A percentile compares a stretch with the other conserved stretches of the same genome.
Evolutionary conservation across 495 filamentous ascomycete species (phyloP).

Genomic region (Neurospora tetraspora): DNA sequence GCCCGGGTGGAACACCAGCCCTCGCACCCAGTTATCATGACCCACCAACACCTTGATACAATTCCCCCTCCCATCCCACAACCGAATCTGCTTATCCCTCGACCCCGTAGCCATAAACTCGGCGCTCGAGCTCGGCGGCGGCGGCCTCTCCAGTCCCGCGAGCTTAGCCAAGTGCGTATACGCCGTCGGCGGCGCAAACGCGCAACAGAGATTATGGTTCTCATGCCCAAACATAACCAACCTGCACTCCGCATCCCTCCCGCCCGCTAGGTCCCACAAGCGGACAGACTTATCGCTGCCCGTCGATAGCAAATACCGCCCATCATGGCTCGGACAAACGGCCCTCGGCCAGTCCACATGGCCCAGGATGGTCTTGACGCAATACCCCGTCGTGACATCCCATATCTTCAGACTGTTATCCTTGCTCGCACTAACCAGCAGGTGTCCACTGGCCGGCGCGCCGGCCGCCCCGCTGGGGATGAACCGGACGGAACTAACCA

Average conservation of each 20-base stretch:
- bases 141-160: conserved; percentile 68
- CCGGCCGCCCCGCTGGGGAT: conserved; percentile 57
- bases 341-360: conserved; percentile 79
- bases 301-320: conserved; percentile 64
- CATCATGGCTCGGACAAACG: conserved; percentile 68
- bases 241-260: conserved; percentile 53
- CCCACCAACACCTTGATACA: conserved; percentile 74
- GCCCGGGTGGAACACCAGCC: conserved; percentile 76
- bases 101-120: conserved; percentile 85
- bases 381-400: conserved; percentile 86
- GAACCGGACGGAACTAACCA: conserved; percentile 72
- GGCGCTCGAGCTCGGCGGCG: conserved; percentile 51
- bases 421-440: conserved; percentile 66
- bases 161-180: conserved; percentile 64
- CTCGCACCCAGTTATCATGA: conserved; percentile 90
- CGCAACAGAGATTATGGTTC: conserved; percentile 56
- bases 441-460: conserved; percentile 55
- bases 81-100: conserved; percentile 76
- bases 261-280: conserved; percentile 68
- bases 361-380: conserved; percentile 67
- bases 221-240: conserved; percentile 76
- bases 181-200: conserved; percentile 66
- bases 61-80: conserved; percentile 79
- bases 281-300: conserved; percentile 68
- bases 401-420: conserved; percentile 75